These are phyloP conservation scores for Globisporangium recalcitrans DNA, from an alignment of 352 stramenopile genomes.

Conservation along the genomic window DNA sequence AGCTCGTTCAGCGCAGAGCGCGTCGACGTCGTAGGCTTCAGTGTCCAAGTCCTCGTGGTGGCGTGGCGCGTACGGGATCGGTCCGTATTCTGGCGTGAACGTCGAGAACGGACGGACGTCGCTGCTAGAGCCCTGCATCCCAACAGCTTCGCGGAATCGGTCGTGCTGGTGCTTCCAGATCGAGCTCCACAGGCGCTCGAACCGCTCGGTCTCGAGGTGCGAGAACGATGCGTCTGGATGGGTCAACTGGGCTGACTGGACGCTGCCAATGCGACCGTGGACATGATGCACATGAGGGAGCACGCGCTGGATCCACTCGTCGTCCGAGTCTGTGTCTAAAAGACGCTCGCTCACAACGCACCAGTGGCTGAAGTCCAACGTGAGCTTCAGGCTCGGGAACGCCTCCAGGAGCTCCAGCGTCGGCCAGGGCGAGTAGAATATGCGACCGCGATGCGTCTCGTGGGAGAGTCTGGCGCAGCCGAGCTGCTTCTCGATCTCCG, in stretches of 20 bases:
- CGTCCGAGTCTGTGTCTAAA: slow-evolving; percentile 40
- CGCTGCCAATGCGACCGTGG: slow-evolving; percentile 51
- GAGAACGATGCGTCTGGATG: slow-evolving; percentile 31
- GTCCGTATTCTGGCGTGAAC: slow-evolving; percentile 74
- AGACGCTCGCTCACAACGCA: slow-evolving; percentile 50
- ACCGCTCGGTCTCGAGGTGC: slow-evolving; percentile 31
- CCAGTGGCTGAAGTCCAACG: slow-evolving; percentile 69
- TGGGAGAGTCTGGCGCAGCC: slow-evolving; percentile 33
- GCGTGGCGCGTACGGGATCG: slow-evolving; percentile 49
- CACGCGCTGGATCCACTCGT: slow-evolving; percentile 40
- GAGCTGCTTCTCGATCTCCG: slow-evolving; percentile 39
- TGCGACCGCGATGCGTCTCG: slow-evolving; percentile 61
- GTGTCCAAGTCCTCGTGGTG: slow-evolving; percentile 21
- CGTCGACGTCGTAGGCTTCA: slow-evolving; percentile 50
- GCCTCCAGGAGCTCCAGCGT: slow-evolving; percentile 52
- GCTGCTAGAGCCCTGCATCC: slow-evolving; percentile 5
- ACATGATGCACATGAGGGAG: slow-evolving; percentile 56
- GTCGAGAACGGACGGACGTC: slow-evolving; percentile 26
- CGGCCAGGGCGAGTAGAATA: slow-evolving; percentile 69
- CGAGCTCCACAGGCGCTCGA: slow-evolving; percentile 44
- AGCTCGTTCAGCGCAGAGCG: slow-evolving; percentile 35
- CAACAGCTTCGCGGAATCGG: slow-evolving; percentile 12
- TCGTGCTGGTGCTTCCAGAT: slow-evolving; percentile 40
- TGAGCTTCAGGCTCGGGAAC: slow-evolving; percentile 61
- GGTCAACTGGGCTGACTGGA: slow-evolving; percentile 46